Base-by-base conservation (phyloP, 768 basidiomycete genomes). In the Suillus variegatus region DNA sequence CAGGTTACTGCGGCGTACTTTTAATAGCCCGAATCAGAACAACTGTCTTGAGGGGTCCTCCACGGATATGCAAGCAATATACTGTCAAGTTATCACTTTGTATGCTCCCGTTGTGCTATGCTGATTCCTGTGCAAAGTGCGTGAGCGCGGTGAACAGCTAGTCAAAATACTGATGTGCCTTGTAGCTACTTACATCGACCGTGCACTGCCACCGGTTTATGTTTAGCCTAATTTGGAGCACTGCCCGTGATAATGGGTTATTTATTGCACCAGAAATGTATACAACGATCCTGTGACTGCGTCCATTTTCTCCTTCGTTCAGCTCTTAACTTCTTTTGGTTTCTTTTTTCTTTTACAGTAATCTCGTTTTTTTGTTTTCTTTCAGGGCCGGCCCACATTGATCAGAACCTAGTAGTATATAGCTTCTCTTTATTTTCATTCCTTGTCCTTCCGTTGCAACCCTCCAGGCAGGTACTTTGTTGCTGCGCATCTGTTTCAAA, bases 401-500 rank as follows among this genome's bases (percentile, higher is more conserved):
- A 35, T 35, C 12, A 25, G 22, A 51, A 12, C 10, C 5, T 40
- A 22, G n/a, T n/a, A n/a, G n/a, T n/a, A n/a, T n/a, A n/a, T n/a
- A n/a, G 14, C 13, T 25, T 55, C 9, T 22, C 36, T 38, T n/a
- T 35, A 18, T 55, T 28, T 43, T 43, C 28, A 28, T 28, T 40
- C 16, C 4, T 65, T 66, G 43, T 57, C 40, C 43, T 40, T 44
- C 64, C 20, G 43, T 63, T 36, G 16, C 51, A 28, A 16, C 25
- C 28, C 4, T 52, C 28, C 16, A 18, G 4, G 8, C 28, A 25
- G 32, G 13, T 51, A 49, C 47, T 52, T 18, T 18, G 52, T 38
- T 56, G 32, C 44, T 52, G 52, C 35, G 65, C 43, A 60, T 68
- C 62, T 62, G 69, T 68, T 62, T 69, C 66, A 67, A 49, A 36